Percentiles rank a stretch among this genome's conserved stretches.
Evolutionary conservation across 352 stramenopile species (phyloP).

Genomic region (Globisporangium yorkense): DNA sequence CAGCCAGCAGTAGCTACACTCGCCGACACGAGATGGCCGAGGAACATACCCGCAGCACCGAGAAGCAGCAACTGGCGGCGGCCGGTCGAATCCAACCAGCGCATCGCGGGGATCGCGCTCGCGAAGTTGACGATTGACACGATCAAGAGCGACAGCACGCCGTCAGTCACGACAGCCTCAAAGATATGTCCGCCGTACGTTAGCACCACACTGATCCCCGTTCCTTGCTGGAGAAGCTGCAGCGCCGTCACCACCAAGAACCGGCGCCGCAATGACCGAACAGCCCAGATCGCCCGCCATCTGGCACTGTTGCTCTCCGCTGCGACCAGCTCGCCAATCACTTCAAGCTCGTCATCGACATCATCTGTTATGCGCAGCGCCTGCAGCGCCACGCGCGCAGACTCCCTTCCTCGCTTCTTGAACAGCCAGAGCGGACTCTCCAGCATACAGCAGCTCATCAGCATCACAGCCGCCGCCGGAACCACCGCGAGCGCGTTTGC

Average conservation of each 20-base stretch:
- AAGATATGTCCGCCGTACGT: slow-evolving; percentile 28
- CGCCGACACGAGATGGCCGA: neutral
- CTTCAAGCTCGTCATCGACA: slow-evolving; percentile 27
- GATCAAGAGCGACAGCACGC: slow-evolving; percentile 18
- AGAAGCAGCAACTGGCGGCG: neutral
- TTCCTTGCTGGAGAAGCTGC: slow-evolving; percentile 40
- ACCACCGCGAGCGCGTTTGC: slow-evolving; percentile 24
- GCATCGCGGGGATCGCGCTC: neutral
- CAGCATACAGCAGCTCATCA: slow-evolving; percentile 37
- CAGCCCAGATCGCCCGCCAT: slow-evolving; percentile 30
- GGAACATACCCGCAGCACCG: neutral
- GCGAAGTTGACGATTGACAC: neutral
- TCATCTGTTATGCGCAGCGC: slow-evolving; percentile 22
- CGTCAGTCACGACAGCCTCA: slow-evolving; percentile 23
- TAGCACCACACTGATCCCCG: slow-evolving; percentile 33
- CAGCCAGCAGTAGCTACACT: neutral
- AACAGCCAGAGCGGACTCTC: slow-evolving; percentile 50
- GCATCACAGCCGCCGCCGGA: slow-evolving; percentile 31
- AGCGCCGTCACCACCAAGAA: slow-evolving; percentile 29
- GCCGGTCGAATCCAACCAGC: neutral
- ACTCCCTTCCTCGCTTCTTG: slow-evolving; percentile 28
- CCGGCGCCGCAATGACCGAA: slow-evolving; percentile 11
- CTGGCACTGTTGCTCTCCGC: slow-evolving; percentile 17
- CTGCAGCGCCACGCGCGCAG: slow-evolving; percentile 21
- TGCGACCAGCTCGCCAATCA: slow-evolving; percentile 39